These are phyloP conservation scores for Trichocomaceae sp. DNA, from an alignment of 2,329 filamentous ascomycete species.

Conservation along the genomic window DNA sequence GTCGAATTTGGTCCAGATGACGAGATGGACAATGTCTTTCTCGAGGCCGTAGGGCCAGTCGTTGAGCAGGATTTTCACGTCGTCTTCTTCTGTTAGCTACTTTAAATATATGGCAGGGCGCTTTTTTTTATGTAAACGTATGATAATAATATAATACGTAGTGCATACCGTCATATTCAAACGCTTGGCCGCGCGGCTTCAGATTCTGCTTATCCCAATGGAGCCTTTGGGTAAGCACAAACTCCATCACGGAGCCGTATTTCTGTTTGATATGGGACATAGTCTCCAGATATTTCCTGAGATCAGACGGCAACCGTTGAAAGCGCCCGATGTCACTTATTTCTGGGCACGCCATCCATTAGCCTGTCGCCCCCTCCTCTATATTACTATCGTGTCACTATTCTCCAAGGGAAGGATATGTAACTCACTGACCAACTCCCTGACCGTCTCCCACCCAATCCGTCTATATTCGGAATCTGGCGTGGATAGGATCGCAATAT, in stretches of 20 bases:
- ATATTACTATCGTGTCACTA: too few relatives aligned
- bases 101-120: too few relatives aligned
- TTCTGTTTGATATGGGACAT: constrained; percentile 56
- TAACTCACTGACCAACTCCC: constrained; percentile 49
- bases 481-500: constrained; percentile 62
- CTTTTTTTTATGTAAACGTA: too few relatives aligned
- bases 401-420: neutral
- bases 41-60: constrained; percentile 94
- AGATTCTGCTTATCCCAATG: constrained; percentile 53
- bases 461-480: constrained; percentile 59
- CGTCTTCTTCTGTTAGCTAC: constrained; percentile 35
- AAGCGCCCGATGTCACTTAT: constrained; percentile 69
- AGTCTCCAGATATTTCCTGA: constrained; percentile 71
- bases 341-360: constrained; percentile 26
- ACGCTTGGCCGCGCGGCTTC: constrained; percentile 24
- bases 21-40: constrained; percentile 68
- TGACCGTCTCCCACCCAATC: constrained; percentile 65
- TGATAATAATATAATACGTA: too few relatives aligned
- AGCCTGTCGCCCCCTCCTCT: neutral
- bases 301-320: constrained; percentile 66
- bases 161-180: constrained; percentile 30
- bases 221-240: constrained; percentile 64
- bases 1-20: constrained; percentile 88
- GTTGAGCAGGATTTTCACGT: constrained; percentile 73
- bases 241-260: constrained; percentile 72